A percentile compares a stretch with the other conserved stretches of the same genome.
Evolutionary conservation across 768 basidiomycete genomes (phyloP).

Genomic region (Tephrocybe sp.): DNA sequence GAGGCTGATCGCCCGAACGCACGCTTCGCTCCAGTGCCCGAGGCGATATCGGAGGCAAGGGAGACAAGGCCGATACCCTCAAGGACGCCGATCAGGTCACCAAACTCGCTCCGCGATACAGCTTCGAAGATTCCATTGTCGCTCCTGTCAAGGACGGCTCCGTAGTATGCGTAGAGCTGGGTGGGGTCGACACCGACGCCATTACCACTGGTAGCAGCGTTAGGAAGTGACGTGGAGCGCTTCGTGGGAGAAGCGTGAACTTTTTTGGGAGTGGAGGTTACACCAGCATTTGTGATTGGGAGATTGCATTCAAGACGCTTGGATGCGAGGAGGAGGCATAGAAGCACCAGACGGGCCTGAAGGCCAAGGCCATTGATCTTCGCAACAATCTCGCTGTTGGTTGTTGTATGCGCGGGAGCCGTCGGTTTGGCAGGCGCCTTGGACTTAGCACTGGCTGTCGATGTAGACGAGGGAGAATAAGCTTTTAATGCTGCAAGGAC

Average conservation of each 20-base stretch:
- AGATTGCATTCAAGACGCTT: conserved; percentile 62
- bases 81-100: conserved; percentile 67
- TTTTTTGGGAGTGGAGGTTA: conserved; percentile 36
- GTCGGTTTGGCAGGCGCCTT: conserved; percentile 21
- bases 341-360: conserved; percentile 70
- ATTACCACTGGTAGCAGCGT: conserved; percentile 22
- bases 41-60: not conserved
- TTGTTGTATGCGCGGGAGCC: conserved; percentile 16
- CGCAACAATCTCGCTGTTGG: conserved; percentile 60
- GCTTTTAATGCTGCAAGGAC: conserved; percentile 76
- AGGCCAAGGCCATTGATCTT: conserved; percentile 73
- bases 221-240: conserved; percentile 41
- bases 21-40: conserved; percentile 39
- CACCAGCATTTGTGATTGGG: conserved; percentile 40
- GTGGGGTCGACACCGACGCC: conserved; percentile 52
- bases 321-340: conserved; percentile 62
- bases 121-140: conserved; percentile 57
- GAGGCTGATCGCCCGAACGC: conserved; percentile 58
- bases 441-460: conserved; percentile 22
- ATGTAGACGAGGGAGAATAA: conserved; percentile 48
- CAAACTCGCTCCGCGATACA: conserved; percentile 76
- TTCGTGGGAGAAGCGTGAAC: conserved; percentile 48
- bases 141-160: conserved; percentile 53
- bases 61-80: conserved; percentile 65
- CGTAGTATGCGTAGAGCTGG: conserved; percentile 67